Base-by-base conservation (phyloP, 495 filamentous ascomycete species). In the Saxophila tyrrhenica region DNA sequence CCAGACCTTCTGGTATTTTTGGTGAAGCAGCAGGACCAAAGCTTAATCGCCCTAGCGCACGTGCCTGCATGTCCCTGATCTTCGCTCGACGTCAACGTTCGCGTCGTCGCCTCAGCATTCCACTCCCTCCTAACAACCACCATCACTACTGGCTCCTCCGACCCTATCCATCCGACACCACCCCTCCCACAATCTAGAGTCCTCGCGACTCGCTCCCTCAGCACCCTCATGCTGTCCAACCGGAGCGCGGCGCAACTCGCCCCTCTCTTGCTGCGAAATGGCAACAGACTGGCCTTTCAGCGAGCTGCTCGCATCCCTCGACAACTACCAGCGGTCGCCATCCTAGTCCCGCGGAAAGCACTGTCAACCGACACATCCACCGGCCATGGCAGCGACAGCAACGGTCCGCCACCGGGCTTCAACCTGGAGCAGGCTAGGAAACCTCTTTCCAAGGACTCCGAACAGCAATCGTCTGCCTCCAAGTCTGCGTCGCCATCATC, bases 361-460 rank as follows among this genome's bases (percentile, higher is more conserved):
- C 16, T 62, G 11, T 75, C 80, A 19, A 97, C 92, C 49, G 84
- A 90, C 54, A 81, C 83, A 39, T 78, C 80, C 17, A 72, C 71
- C 10, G 65, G 65, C 13, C 48, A 67, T 23, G 73, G 77, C 48
- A 73, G 76, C 35, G 72, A 70, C 17, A 67, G 75, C 21, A 72
- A 71, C 43, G 83, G 80, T 17, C 92, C 92, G 32, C 91, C 92
- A 46, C 92, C 92, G 10, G 94, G 92, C 9, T 99, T 96, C 76
- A 89, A 95, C 65, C 73, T 87, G 16, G 82, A 94, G 64, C 71
- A 87, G 68, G 92, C 92, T 38, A 95, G 89, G 78, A 94, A 87
- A 61, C 89, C 92, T 1, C 72, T 51, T 8, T 22, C 47, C 3
- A 56, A 70, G 21, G 52, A 70, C 55, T 57, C 65, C 17, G 43